Evolutionary conservation across 345 rosid species (phyloP).

Genomic region (Lenwebbia sp.): DNA sequence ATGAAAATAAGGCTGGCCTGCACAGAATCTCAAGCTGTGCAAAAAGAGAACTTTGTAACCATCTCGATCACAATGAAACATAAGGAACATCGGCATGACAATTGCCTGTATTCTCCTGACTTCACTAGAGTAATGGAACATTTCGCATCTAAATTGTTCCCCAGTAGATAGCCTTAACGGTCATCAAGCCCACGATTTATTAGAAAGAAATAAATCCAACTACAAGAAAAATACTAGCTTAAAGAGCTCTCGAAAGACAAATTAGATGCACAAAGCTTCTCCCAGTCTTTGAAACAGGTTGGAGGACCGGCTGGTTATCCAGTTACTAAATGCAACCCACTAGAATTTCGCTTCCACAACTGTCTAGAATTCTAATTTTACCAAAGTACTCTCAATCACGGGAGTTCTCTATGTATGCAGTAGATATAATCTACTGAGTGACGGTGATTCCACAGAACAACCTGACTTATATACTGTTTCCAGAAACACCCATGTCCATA

Average conservation of each 20-base stretch:
- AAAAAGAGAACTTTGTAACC: neutral
- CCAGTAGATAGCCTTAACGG: neutral
- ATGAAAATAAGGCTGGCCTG: neutral
- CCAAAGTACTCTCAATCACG: neutral
- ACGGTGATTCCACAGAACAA: neutral
- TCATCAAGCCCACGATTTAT: no score
- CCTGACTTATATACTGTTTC: neutral
- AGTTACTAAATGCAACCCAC: neutral
- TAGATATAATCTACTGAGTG: neutral
- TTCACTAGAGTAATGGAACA: neutral
- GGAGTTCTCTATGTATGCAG: neutral
- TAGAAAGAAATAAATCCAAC: no score
- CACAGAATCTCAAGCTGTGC: neutral
- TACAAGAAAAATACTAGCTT: neutral
- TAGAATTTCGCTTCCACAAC: neutral
- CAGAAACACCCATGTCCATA: neutral
- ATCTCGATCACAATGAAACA: neutral
- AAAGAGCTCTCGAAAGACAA: neutral
- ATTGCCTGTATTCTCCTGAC: neutral
- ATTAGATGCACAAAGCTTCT: neutral
- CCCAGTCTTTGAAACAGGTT: neutral
- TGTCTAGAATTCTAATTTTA: neutral
- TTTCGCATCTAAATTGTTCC: neutral
- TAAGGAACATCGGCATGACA: neutral
- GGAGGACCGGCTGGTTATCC: neutral